Percentiles rank a stretch among this genome's conserved stretches.
Conservation (phyloP, 2,329 filamentous ascomycete species). For the Podosphaera aphanis region DNA sequence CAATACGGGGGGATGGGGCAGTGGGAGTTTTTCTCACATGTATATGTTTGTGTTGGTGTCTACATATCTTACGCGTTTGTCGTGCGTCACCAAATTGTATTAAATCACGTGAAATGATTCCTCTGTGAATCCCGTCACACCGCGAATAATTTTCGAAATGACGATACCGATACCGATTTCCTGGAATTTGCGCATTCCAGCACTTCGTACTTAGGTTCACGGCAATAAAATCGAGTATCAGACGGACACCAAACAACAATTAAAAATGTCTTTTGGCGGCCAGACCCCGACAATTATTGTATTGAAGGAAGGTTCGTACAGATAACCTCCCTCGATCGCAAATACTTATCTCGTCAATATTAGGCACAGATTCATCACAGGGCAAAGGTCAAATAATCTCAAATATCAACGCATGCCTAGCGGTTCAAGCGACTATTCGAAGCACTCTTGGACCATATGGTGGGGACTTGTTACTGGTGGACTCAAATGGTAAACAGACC, state of each 20-base stretch:
- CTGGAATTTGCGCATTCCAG: no score
- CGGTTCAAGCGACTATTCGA: constrained; percentile 88
- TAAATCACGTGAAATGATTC: no score
- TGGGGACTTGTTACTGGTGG: constrained; percentile 2
- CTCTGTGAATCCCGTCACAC: no score
- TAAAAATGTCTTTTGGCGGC: constrained; percentile 74
- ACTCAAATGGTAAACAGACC: constrained; percentile 75
- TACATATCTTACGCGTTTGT: no score
- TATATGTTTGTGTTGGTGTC: no score
- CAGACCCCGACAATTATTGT: constrained; percentile 96
- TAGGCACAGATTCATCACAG: constrained; percentile 92
- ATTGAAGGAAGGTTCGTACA: constrained; percentile 61
- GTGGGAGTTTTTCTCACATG: no score
- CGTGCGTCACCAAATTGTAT: no score
- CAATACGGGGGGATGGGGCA: no score
- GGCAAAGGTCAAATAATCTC: constrained; percentile 90
- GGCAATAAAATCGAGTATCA: neutral
- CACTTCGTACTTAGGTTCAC: no score
- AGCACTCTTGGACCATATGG: constrained; percentile 75
- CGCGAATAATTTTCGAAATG: no score
- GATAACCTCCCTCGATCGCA: no score
- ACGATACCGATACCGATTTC: no score
- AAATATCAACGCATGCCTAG: constrained; percentile 95
- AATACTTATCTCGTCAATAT: neutral
- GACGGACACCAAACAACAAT: neutral